Conservation (phyloP, 345 rosid genomes). For the Citrus sinensis region DVS_A1.0 CM039163.1:34749001-34749500, state of each 20-base stretch:
- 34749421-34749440: background rate
- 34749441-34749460: background rate
- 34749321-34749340: background rate
- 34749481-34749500: background rate
- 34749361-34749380: background rate
- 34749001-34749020: conserved; percentile 63
- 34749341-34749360: background rate
- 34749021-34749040: conserved; percentile 60
- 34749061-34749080: conserved; percentile 61
- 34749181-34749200: too few species aligned
- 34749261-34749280: background rate
- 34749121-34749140: conserved; percentile 1
- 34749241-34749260: background rate
- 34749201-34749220: background rate
- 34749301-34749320: background rate
- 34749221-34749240: background rate
- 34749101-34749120: conserved; percentile 43
- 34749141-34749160: background rate
- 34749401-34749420: background rate
- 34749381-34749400: background rate
- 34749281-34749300: background rate
- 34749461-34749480: background rate
- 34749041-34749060: conserved; percentile 53
- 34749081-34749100: conserved; percentile 71
- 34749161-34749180: too few species aligned